Base-by-base conservation (phyloP, 169 alveolate genomes). In the Plasmodium ovale region DNA sequence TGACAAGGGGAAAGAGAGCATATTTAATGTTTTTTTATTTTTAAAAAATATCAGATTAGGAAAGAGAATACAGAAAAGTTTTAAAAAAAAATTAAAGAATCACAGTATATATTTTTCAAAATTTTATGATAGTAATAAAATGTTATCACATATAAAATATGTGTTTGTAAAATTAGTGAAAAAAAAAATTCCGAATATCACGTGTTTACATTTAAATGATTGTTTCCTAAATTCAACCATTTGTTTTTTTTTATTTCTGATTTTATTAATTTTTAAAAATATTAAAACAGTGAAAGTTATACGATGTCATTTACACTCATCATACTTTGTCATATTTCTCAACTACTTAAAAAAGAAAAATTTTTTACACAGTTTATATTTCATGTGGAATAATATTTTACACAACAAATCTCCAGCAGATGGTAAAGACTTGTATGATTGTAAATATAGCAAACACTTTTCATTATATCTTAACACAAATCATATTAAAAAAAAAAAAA, bases 21-120 rank as follows among this genome's bases (percentile, higher is more conserved):
- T 62, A 60, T 77, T 77, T 77, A 62, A 77, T 53, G 59, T 77
- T 16, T 59, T 77, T 44, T 77, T 64, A 47, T 77, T 65, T 44
- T 49, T 77, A 21, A 77, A 77, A 64, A 77, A 77, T 62, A 23
- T 60, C 1, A 59, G 39, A 35, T 27, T 19, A n/a, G 62, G 25
- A 77, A 44, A n/a, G n/a, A n/a, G 37, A 35, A n/a, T 77, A 16
- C 44, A 49, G 5, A 44, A 77, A 21, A 77, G 23, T 3, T 77
- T 77, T 62, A 77, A 77, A 60, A 72, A 62, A 49, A 77, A 62
- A 49, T 42, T 60, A 77, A 23, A 60, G 3, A 77, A 54, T 14
- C 60, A 73, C 10, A 9, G 25, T 44, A 77, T 77, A 31, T 74
- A 74, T 74, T 64, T 74, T 16, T 74, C 88, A 10, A 74, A 74